A percentile compares a stretch with the other conserved stretches of the same genome.
Evolutionary conservation across 2,329 filamentous ascomycete species (phyloP).

Genomic region (Colletotrichum filicis): DNA sequence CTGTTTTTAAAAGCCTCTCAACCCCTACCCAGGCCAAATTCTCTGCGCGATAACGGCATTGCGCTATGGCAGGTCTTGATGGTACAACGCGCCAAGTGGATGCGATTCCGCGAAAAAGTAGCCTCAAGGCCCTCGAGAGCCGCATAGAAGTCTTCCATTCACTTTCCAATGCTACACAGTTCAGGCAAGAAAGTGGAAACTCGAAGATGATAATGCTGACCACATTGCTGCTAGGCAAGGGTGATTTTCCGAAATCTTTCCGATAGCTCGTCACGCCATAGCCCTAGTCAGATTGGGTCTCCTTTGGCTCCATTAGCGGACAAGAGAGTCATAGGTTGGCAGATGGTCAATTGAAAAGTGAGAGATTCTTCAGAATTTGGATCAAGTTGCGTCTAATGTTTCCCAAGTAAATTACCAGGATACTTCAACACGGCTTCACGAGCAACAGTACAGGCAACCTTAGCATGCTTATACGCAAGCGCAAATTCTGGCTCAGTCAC

Average conservation of each 20-base stretch:
- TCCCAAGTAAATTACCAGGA: background rate
- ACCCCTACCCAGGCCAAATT: background rate
- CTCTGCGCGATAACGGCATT: conserved; percentile 18
- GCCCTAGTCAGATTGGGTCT: background rate
- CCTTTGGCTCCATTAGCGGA: background rate
- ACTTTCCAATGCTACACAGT: background rate
- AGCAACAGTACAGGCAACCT: no score
- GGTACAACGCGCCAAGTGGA: conserved; percentile 29
- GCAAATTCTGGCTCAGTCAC: no score
- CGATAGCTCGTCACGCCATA: conserved; percentile 20
- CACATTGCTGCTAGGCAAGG: background rate
- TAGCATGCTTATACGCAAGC: no score
- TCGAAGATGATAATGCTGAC: background rate
- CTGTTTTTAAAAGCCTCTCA: background rate
- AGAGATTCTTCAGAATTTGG: no score
- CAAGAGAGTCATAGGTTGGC: no score
- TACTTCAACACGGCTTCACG: background rate
- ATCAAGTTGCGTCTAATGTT: no score
- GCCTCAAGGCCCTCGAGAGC: background rate
- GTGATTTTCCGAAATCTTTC: conserved; percentile 15
- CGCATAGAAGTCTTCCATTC: background rate
- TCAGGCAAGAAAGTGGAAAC: conserved; percentile 17
- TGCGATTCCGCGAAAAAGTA: background rate
- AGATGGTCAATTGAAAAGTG: background rate
- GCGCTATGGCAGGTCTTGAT: conserved; percentile 27